Conservation (phyloP, 1,284 basidiomycete species). For the Cutaneotrichosporon cavernicola region DNA sequence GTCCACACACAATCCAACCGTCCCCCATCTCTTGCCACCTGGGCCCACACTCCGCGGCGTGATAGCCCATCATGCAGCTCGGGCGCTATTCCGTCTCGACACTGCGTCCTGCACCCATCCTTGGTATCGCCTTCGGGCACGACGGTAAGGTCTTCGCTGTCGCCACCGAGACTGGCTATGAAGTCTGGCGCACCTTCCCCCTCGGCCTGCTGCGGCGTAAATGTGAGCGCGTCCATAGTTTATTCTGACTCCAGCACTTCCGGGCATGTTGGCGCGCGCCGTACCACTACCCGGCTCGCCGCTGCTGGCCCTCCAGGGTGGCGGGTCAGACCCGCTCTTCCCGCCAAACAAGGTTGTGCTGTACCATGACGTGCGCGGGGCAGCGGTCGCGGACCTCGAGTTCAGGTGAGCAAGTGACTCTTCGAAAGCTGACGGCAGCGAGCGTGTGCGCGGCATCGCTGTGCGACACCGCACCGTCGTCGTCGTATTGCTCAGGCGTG, state of each 20-base stretch:
- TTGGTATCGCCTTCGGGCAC: constrained; percentile 68
- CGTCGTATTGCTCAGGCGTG: constrained; percentile 74
- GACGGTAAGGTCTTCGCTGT: constrained; percentile 77
- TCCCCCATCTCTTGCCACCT: background rate
- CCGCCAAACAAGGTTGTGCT: constrained; percentile 91
- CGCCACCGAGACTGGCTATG: constrained; percentile 79
- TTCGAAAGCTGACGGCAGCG: constrained; percentile 54
- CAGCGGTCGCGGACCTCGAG: constrained; percentile 83
- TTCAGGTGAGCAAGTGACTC: constrained; percentile 56
- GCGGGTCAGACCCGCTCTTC: constrained; percentile 84
- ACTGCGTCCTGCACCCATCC: constrained; percentile 72
- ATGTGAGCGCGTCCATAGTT: constrained; percentile 58
- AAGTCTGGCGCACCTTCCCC: constrained; percentile 77
- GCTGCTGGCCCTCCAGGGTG: constrained; percentile 83
- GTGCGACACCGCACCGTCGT: constrained; percentile 78
- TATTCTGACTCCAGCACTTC: constrained; percentile 33
- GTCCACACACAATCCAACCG: background rate
- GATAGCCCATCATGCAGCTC: constrained; percentile 67
- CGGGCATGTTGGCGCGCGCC: constrained; percentile 71
- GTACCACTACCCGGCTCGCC: constrained; percentile 80
- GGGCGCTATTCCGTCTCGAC: constrained; percentile 81
- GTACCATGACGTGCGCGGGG: constrained; percentile 75
- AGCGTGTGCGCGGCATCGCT: constrained; percentile 75
- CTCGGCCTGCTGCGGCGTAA: constrained; percentile 73
- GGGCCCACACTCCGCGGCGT: background rate